These are phyloP conservation scores for Xerocomus nothofagi DNA, from an alignment of 1,284 basidiomycete species.

Conservation along the genomic window DNA sequence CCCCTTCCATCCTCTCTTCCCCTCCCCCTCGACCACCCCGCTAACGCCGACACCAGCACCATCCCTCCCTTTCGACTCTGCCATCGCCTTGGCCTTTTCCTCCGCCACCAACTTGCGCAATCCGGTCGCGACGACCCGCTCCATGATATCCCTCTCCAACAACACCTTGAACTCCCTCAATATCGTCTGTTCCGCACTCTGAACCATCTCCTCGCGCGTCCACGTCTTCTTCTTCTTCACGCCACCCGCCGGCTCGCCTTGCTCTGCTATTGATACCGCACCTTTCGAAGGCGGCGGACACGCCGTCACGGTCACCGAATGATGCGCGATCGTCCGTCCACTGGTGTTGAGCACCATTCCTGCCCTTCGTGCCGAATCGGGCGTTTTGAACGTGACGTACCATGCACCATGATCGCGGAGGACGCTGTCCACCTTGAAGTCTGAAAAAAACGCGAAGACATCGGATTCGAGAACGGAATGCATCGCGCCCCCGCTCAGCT, in stretches of 20 bases:
- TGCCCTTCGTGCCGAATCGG: constrained; percentile 61
- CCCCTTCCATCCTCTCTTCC: constrained; percentile 53
- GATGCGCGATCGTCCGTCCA: constrained; percentile 54
- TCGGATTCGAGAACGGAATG: constrained; percentile 63
- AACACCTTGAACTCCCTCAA: constrained; percentile 58
- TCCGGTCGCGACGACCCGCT: constrained; percentile 59
- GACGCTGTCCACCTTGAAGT: constrained; percentile 68
- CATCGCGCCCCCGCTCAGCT: constrained; percentile 48
- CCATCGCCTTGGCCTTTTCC: constrained; percentile 48
- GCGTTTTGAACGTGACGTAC: constrained; percentile 67
- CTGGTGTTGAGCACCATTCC: constrained; percentile 54
- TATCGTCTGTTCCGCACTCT: constrained; percentile 61
- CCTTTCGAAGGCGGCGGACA: constrained; percentile 50
- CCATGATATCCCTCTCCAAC: constrained; percentile 71
- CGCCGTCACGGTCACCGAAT: constrained; percentile 57
- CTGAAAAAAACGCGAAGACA: constrained; percentile 57
- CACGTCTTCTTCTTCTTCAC: constrained; percentile 43
- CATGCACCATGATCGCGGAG: constrained; percentile 65
- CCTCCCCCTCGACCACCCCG: constrained; percentile 23
- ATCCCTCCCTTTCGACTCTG: constrained; percentile 45
- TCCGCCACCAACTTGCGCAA: constrained; percentile 55
- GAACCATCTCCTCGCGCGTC: constrained; percentile 60
- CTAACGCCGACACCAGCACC: neutral
- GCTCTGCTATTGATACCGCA: constrained; percentile 36
- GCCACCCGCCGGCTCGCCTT: constrained; percentile 43